Conservation (phyloP, 2,329 filamentous ascomycete species). For the Trichoderma sp. region DNA sequence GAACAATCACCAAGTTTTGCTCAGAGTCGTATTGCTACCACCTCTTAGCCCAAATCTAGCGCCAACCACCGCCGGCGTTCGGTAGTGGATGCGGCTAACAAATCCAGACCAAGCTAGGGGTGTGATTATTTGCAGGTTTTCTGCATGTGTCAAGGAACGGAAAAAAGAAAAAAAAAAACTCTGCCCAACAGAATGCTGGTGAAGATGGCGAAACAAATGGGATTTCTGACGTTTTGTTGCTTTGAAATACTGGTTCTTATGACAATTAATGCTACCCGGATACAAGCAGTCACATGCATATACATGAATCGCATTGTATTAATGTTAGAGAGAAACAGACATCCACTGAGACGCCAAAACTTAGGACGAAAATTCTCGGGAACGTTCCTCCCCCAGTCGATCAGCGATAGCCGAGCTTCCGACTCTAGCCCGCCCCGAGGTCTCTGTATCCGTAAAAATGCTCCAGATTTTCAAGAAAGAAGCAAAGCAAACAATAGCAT, state of each 20-base stretch:
- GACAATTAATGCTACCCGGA: background rate
- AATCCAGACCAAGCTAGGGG: constrained; percentile 13
- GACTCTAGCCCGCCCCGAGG: background rate
- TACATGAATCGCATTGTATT: background rate
- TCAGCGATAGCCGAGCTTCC: constrained; percentile 26
- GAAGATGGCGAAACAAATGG: background rate
- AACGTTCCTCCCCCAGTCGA: constrained; percentile 7
- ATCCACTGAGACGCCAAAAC: background rate
- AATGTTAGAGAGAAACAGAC: background rate
- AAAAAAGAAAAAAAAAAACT: background rate
- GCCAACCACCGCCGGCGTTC: constrained; percentile 21
- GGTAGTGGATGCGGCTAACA: constrained; percentile 16
- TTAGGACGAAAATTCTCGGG: constrained; percentile 1
- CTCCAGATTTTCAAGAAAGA: background rate
- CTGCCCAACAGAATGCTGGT: background rate
- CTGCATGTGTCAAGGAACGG: constrained; percentile 21
- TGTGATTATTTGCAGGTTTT: constrained; percentile 12
- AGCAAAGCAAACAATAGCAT: background rate
- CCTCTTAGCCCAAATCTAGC: background rate
- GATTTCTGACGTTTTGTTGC: background rate
- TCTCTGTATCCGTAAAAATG: background rate
- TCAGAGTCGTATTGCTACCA: background rate
- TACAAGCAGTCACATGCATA: background rate
- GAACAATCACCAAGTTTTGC: background rate
- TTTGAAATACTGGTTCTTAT: background rate